Base-by-base conservation (phyloP, 768 basidiomycete genomes). In the Termitomyces bulborhizus region DNA sequence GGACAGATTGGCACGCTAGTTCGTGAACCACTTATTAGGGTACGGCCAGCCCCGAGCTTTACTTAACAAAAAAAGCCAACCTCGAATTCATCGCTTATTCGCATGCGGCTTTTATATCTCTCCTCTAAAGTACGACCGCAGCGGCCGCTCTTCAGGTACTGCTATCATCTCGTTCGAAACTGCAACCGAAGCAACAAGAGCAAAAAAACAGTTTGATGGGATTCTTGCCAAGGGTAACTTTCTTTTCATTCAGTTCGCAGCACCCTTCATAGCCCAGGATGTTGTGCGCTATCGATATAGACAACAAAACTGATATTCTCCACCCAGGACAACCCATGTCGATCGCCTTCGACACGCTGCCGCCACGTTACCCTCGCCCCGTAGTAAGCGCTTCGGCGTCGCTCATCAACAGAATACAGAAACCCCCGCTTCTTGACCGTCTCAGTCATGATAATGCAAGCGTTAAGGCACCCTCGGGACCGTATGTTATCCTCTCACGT, bases 1-100 rank as follows among this genome's bases (percentile, higher is more conserved):
- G 89, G 91, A 65, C 84, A 88, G 69, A 86, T 91, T 71, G 93
- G 93, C 76, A 91, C 89, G 75, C 84, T 96, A 72, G 80, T 91
- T 67, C 85, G 91, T 72, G 91, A 93, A 79, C 93, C 93, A 74
- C 74, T 84, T 71, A 92, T 96, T 72, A 91, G 88, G 88, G 93
- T 96, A 93, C 87, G 93, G 79, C 78, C 71, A 75, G 76, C 80
- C 79, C 77, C 73, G 68, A 77, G 71, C 78, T 80, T 79, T 81
- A 79, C 82, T 69, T 84, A 78, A 67, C 79, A 77, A 79, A 72
- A 79, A 72, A 79, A 73, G 76, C 73, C 75, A 75, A 78, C 73
- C 63, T 71, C 74, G 72, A 76, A 74, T 66, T 62, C 51, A 71
- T 77, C 71, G 65, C 68, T 72, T 58, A 67, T 72, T 63, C 66